These are phyloP conservation scores for Alternaria tenuissima DNA, from an alignment of 2,329 filamentous ascomycete genomes.

Conservation along the genomic window DNA sequence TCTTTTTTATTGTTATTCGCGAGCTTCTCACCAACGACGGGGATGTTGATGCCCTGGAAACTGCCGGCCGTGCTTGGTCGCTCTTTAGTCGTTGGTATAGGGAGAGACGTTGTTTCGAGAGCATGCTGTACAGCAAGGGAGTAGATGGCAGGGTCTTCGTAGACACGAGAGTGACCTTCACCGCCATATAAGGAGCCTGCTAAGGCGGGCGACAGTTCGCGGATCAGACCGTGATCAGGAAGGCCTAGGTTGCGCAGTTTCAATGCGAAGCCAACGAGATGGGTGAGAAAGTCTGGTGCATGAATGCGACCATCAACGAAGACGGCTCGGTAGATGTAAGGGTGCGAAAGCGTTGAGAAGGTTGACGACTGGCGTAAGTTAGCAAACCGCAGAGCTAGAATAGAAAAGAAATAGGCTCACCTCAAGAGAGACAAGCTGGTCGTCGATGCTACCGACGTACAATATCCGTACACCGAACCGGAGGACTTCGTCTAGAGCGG, in stretches of 20 bases:
- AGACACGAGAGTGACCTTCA: conserved; percentile 91
- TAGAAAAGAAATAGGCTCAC: conserved; percentile 53
- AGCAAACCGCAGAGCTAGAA: background rate
- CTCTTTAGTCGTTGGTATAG: conserved; percentile 27
- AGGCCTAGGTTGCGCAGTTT: conserved; percentile 94
- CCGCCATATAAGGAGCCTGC: conserved; percentile 91
- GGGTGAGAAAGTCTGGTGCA: conserved; percentile 90
- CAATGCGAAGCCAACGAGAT: conserved; percentile 89
- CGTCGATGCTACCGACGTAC: conserved; percentile 93
- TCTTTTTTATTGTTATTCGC: conserved; percentile 17
- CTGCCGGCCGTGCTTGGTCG: conserved; percentile 33
- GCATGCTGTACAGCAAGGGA: conserved; percentile 62
- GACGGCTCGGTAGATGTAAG: conserved; percentile 93
- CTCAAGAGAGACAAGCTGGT: conserved; percentile 93
- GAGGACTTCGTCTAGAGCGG: conserved; percentile 76
- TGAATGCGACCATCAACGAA: conserved; percentile 95
- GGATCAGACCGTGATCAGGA: conserved; percentile 89
- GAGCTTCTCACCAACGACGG: conserved; percentile 38
- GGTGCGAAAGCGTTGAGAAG: conserved; percentile 84
- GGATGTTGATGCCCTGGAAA: conserved; percentile 44
- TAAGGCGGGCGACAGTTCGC: conserved; percentile 85
- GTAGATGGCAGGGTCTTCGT: conserved; percentile 89
- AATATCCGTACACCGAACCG: conserved; percentile 83
- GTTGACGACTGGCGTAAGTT: conserved; percentile 74
- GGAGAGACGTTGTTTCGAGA: conserved; percentile 56